A percentile compares a stretch with the other conserved stretches of the same genome.
Evolutionary conservation across 495 filamentous ascomycete species (phyloP).

Genomic region (Aspergillus bridgeri): DNA sequence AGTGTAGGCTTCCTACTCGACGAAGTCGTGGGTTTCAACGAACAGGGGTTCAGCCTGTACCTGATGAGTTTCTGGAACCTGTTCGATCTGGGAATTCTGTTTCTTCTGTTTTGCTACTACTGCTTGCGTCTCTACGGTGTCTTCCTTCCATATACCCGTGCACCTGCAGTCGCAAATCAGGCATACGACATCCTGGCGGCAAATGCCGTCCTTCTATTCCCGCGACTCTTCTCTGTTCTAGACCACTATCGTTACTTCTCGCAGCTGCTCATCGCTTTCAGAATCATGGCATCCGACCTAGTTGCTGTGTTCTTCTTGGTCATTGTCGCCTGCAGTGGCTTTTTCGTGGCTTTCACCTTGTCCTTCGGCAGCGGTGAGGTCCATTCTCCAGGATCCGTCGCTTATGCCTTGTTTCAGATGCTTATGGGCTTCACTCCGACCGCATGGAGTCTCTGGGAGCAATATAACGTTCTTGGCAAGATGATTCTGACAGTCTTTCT

Average conservation of each 20-base stretch:
- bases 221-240: conserved; percentile 83
- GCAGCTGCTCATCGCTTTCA: conserved; percentile 85
- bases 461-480: conserved; percentile 75
- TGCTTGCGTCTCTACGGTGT: conserved; percentile 83
- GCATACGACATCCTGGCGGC: conserved; percentile 89
- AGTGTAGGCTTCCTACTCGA: conserved; percentile 96
- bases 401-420: conserved; percentile 87
- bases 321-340: conserved; percentile 82
- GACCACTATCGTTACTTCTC: conserved; percentile 96
- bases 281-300: conserved; percentile 87
- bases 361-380: conserved; percentile 61
- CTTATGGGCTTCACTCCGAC: conserved; percentile 84
- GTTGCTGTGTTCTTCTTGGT: conserved; percentile 79
- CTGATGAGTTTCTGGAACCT: conserved; percentile 97
- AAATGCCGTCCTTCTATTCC: conserved; percentile 84
- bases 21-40: conserved; percentile 86
- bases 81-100: conserved; percentile 83
- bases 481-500: conserved; percentile 74
- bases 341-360: conserved; percentile 88
- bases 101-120: conserved; percentile 86
- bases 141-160: conserved; percentile 64
- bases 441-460: conserved; percentile 69
- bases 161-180: conserved; percentile 64
- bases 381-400: conserved; percentile 61
- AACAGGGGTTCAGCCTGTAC: conserved; percentile 90